Base-by-base conservation (phyloP, 352 stramenopile genomes). In the Globisporangium irregulare region DNA sequence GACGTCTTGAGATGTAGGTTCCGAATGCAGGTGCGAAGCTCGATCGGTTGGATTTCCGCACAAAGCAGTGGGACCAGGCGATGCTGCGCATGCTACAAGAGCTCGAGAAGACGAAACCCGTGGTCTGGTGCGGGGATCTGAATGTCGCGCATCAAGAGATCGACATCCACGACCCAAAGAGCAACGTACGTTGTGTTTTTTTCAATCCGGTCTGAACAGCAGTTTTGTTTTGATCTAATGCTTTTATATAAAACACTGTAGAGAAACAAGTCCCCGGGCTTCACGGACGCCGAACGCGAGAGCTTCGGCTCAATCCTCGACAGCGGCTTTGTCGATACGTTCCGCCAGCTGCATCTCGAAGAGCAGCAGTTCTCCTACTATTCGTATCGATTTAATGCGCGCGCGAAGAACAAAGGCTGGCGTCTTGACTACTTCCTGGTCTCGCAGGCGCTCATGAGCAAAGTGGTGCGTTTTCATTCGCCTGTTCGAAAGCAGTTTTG, bases 121-220 rank as follows among this genome's bases (percentile, higher is more conserved):
- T 94, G 59, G 71, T 95, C n/a, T 94, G 84, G 86, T 94, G 87
- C 64, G 87, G 87, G 24, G 87, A 95, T 64, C 65, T 95, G 58
- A 95, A 95, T 69, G 87, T 95, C 60, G 87, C 87, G 32, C 82
- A 95, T 77, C 69, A 95, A 73, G 87, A 95, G 63, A 94, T 95
- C 56, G 87, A 95, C 70, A 95, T 95, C 62, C 87, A 95, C 68
- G 84, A 95, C 75, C 87, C 87, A 46, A 93, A 93, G 68, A 73
- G 75, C 51, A 95, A 95, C 68, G 80, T 89, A 73, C 46, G 75
- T 48, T 32, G 29, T 32, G 29, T 32, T 32, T 32, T 32, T 32
- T 32, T 32, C 4, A 32, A 32, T 32, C 29, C 4, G 29, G 29
- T 32, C 29, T 32, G 29, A 32, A 32, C 29, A 32, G 29, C 29